Evolutionary conservation across 106 monocot genomes (phyloP).

Genomic region (Gastrodia elata): DNA sequence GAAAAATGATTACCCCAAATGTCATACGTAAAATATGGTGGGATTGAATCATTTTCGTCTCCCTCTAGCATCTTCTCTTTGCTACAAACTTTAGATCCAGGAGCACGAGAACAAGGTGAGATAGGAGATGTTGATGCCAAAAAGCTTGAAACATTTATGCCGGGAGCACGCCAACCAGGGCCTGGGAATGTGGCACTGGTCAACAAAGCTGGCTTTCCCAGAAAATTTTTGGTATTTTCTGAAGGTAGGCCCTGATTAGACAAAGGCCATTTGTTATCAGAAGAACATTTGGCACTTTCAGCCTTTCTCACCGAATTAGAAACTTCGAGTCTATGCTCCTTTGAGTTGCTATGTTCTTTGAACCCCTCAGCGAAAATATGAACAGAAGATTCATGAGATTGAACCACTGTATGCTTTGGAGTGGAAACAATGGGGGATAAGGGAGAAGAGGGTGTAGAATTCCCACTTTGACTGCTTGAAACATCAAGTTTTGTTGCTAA

Average conservation of each 20-base stretch:
- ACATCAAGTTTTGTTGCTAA: constrained; percentile 46
- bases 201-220: constrained; percentile 12
- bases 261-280: background rate
- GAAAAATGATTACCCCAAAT: constrained; percentile 86
- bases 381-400: constrained; percentile 11
- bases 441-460: constrained; percentile 93
- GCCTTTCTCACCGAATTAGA: constrained; percentile 6
- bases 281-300: constrained; percentile 9
- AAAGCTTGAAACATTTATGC: constrained; percentile 12
- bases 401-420: constrained; percentile 32
- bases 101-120: constrained; percentile 64
- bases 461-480: constrained; percentile 89
- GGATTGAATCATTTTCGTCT: constrained; percentile 12
- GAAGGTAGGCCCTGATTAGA: constrained; percentile 8
- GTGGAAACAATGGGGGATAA: constrained; percentile 41
- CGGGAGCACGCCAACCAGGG: constrained; percentile 13
- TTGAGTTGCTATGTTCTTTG: constrained; percentile 13
- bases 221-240: constrained; percentile 4
- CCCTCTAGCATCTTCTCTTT: constrained; percentile 25
- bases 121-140: constrained; percentile 42
- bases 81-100: constrained; percentile 47
- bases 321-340: constrained; percentile 7
- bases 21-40: constrained; percentile 56
- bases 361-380: constrained; percentile 11
- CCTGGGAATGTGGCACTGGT: constrained; percentile 32